Base-by-base conservation (phyloP, 441 rosid genomes). In the Breynia disticha region DNA sequence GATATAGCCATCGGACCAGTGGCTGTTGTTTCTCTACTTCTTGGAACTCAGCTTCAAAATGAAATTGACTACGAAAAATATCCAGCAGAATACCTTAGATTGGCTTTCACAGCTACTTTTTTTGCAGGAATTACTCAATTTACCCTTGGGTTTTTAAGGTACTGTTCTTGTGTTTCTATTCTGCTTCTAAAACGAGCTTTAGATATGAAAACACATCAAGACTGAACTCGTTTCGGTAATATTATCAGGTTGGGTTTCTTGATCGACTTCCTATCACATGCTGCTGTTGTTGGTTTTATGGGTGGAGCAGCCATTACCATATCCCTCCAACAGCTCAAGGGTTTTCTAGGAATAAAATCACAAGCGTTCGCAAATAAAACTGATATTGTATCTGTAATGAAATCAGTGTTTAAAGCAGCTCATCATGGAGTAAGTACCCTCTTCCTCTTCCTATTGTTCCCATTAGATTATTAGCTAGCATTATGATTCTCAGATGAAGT, bases 1-100 rank as follows among this genome's bases (percentile, higher is more conserved):
- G 97, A 90, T 64, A 90, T 87, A 49, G 96, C 97, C 2, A 87
- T 90, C 21, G 97, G 97, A 45, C 97, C 97, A 0, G 97, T 90
- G 16, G 97, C 97, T 8, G 97, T 90, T 70, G 96, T 90, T 46
- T 90, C 97, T 63, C 84, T 90, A 28, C 59, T 87, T 56, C 44
- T 85, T 48, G 96, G 96, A n/a, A 72, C 86, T 22, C 55, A 84
- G 72, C 90, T 90, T 60, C 78, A 59, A 53, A 55, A 56, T 17
- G 96, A 84, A 75, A 44, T 87, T 22, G 96, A 90, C 63, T 82
- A 78, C 1, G 38, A 4, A 0, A 61, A 45, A 37, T 51, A 90
- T 41, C 60, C 67, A 59, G 59, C 24, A 3, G 86, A 79, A 35
- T 84, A 90, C 50, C 73, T 20, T 42, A 72, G 83, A 38, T 91